Evolutionary conservation across 495 filamentous ascomycete genomes (phyloP), one percentile per base, ranked within the genome.

Genomic region (Filosporella fistucella): DNA sequence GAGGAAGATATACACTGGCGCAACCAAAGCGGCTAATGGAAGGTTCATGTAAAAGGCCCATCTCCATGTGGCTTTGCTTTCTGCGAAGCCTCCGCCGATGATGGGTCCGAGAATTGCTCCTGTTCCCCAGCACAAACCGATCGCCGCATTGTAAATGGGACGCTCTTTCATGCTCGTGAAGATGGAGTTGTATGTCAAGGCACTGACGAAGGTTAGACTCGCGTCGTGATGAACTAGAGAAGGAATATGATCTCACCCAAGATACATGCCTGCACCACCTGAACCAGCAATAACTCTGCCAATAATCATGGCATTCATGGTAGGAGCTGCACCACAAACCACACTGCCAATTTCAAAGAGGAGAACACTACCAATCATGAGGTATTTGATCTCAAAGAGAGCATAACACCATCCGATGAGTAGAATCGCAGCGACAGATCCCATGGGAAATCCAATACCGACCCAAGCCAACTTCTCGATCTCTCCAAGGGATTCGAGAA

Each of bases 381-480:
- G 46, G 58, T 55, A 71, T 54, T 83, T 81, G 4, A 59, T 61
- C 25, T 77, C 69, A 58, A 81, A 81, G 2, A 64, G 52, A 3
- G 55, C 76, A 57, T 41, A 70, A 70, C 17, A 68, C n/a, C 6
- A 13, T 42, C 24, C 39, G 2, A 28, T n/a, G 57, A n/a, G 24
- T 5, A 77, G 59, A 40, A 70, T 72, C n/a, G 70, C 69, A 5
- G 67, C 60, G 1, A 71, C 63, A 3, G 69, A 66, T 13, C 67
- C 68, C 0, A 84, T 52, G 0, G 68, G 57, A 49, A 82, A 81
- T 5, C 74, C 72, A 4, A 76, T 67, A 1, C 69, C 68, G 17
- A 82, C 55, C 80, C 80, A 84, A 26, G 71, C 49, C 7, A 84
- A 55, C 51, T 76, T 74, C 2, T 69, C 63, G n/a, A 77, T 63